Evolutionary conservation across 192 early-diverging fungal species (phyloP), one percentile per base, ranked within the genome.

Genomic region (Umbelopsis sp.): DNA sequence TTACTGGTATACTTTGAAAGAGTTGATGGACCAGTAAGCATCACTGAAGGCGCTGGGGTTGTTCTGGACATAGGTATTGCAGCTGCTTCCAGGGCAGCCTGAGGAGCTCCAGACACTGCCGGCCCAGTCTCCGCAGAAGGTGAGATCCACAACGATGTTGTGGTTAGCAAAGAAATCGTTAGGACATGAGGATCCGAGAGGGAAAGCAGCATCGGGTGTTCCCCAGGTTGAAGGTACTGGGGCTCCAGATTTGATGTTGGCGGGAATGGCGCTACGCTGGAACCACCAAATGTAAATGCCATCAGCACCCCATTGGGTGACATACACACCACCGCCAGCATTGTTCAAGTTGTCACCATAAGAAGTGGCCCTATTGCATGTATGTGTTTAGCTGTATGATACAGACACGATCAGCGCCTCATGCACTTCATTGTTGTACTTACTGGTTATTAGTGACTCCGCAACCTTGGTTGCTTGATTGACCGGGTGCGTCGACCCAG

Each of bases 201-300:
- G 46, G 45, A 49, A 71, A 23, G 25, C 20, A 20, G 70, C 45
- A 10, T 27, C 18, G 16, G 73, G 67, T 23, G 23, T 67, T 21
- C 48, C 48, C 81, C 81, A 84, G 12, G 9, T 18, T 21, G 49
- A 22, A 12, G 81, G 81, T 45, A 74, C 74, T 7, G 82, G 81
- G 18, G 72, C 48, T 1, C 67, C 70, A 8, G 22, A 49, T 2
- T n/a, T 37, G 35, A 84, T 72, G 67, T 84, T 81, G 3, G 22
- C 41, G 51, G 82, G 82, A 52, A 84, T 79, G 23, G 23, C 30
- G 22, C 45, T 41, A 7, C 72, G 41, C 9, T 55, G 45, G 46
- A 80, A 84, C 64, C 67, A 71, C 74, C 77, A 84, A 49, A 79
- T 53, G 53, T 83, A 73, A 69, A 84, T 81, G 20, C 66, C 73